Percentiles rank a stretch among this genome's conserved stretches.
Evolutionary conservation across 2,329 filamentous ascomycete genomes (phyloP).

Genomic region (Hypoxylon sp.): DNA sequence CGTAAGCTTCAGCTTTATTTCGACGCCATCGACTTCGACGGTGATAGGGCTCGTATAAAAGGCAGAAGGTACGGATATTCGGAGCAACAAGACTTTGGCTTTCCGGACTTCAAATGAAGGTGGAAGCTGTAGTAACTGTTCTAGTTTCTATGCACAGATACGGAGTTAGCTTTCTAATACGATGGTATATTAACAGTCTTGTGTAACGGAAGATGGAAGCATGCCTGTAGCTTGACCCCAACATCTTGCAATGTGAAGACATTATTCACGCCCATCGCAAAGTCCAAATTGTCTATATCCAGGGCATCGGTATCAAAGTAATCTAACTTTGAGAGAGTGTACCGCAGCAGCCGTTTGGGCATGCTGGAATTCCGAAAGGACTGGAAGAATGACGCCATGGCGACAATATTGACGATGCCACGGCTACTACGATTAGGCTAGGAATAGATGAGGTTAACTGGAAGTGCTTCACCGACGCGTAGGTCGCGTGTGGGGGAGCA

Average conservation of each 20-base stretch:
- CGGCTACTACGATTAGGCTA: slow-evolving; percentile 14
- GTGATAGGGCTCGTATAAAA: slow-evolving; percentile 87
- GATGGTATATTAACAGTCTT: slow-evolving; percentile 19
- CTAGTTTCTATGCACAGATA: slow-evolving; percentile 75
- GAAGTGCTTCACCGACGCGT: slow-evolving; percentile 44
- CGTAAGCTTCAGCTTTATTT: slow-evolving; percentile 73
- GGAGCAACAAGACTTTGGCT: slow-evolving; percentile 81
- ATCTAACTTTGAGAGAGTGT: slow-evolving; percentile 85
- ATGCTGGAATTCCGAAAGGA: slow-evolving; percentile 77
- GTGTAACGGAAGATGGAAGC: slow-evolving; percentile 43
- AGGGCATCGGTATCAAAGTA: slow-evolving; percentile 89
- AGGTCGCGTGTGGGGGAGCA: slow-evolving; percentile 46
- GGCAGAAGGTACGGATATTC: slow-evolving; percentile 87
- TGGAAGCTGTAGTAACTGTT: slow-evolving; percentile 80
- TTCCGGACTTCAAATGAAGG: slow-evolving; percentile 76
- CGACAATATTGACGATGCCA: slow-evolving; percentile 39
- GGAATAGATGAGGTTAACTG: slow-evolving; percentile 13
- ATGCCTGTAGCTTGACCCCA: slow-evolving; percentile 81
- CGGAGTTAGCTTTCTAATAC: slow-evolving; percentile 43
- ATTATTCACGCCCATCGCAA: slow-evolving; percentile 84
- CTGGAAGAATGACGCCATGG: slow-evolving; percentile 80
- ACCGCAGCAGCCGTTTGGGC: slow-evolving; percentile 90
- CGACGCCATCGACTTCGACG: slow-evolving; percentile 84
- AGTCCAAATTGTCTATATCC: slow-evolving; percentile 86
- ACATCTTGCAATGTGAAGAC: slow-evolving; percentile 90